These are phyloP conservation scores for Carex parvula DNA, from an alignment of 176 grass and related monocot genomes.

Conservation along the genomic window DNA sequence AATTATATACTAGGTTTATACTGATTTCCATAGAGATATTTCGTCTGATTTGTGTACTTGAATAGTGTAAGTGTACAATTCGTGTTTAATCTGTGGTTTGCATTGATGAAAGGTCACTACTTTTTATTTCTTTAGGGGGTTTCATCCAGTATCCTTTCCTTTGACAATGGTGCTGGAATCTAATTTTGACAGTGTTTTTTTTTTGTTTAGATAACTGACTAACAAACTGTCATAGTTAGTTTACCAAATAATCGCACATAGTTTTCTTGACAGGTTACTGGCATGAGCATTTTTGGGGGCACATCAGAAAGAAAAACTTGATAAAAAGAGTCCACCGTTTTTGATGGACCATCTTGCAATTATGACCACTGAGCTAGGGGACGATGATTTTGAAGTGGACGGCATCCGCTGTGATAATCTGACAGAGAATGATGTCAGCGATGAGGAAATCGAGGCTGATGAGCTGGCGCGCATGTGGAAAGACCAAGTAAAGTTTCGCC, in stretches of 20 bases:
- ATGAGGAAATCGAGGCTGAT: constrained; percentile 85
- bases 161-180: neutral
- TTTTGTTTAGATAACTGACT: neutral
- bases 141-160: neutral
- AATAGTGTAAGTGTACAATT: neutral
- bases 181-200: neutral
- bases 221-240: neutral
- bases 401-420: constrained; percentile 30
- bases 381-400: constrained; percentile 59
- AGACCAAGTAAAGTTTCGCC: constrained; percentile 68
- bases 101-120: neutral
- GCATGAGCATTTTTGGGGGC: neutral
- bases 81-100: neutral
- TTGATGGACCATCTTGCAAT: constrained; percentile 70
- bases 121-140: neutral
- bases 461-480: constrained; percentile 91
- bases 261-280: neutral
- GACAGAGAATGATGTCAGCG: constrained; percentile 85
- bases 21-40: neutral
- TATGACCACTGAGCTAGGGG: constrained; percentile 41
- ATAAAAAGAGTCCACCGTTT: neutral
- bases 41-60: neutral
- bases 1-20: neutral
- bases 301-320: neutral
- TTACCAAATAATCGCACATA: neutral